phyloP scores from a whole-genome alignment of 306 rosid species.

The Cucurbita moschata region DNA sequence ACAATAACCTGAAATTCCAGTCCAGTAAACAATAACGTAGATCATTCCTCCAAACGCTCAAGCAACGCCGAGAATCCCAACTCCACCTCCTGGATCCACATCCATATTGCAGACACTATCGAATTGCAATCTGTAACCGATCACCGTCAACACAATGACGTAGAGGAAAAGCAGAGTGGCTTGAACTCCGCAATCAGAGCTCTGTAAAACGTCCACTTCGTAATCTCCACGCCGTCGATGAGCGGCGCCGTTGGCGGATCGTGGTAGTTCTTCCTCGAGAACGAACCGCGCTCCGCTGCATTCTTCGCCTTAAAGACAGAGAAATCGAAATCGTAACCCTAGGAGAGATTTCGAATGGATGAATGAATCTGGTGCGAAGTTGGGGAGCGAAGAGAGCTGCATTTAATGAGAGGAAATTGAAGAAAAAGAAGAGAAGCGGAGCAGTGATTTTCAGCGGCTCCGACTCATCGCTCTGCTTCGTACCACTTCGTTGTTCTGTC shows the following conservation, averaged over 20 bases:
- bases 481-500: not conserved
- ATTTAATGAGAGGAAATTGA: not conserved
- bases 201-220: conserved; percentile 84
- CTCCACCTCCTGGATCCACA: conserved; percentile 47
- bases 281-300: too few species aligned
- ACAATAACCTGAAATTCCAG: conserved; percentile 92
- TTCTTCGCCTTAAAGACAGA: conserved; percentile 24
- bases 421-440: not conserved
- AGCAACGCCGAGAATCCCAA: conserved; percentile 74
- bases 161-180: conserved; percentile 91
- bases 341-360: not conserved
- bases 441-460: not conserved
- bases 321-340: not conserved
- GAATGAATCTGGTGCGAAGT: not conserved
- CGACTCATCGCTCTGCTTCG: not conserved
- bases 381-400: not conserved
- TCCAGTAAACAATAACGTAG: conserved; percentile 90
- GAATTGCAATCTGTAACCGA: conserved; percentile 53
- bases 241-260: conserved; percentile 86
- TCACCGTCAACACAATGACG: conserved; percentile 65
- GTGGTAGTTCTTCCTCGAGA: conserved; percentile 39
- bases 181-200: conserved; percentile 81
- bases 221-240: conserved; percentile 45
- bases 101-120: conserved; percentile 6
- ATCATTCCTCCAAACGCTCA: conserved; percentile 99